Conservation (phyloP, 2,329 filamentous ascomycete species). For the Diaporthe sp. region DNA sequence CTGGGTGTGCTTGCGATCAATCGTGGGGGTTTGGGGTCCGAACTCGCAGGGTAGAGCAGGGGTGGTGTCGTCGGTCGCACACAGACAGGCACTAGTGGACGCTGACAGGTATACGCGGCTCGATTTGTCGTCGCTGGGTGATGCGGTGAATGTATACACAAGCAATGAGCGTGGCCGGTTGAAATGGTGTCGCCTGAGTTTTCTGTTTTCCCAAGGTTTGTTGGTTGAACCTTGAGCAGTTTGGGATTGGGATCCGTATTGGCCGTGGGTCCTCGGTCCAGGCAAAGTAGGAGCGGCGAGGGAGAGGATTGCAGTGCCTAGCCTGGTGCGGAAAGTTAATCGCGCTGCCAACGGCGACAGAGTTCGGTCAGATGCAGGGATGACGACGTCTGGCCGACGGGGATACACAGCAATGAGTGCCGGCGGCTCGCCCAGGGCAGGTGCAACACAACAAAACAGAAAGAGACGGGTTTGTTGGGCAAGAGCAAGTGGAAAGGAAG, state of each 20-base stretch:
- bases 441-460: background rate
- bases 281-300: slow-evolving; percentile 6
- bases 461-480: background rate
- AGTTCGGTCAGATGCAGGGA: slow-evolving; percentile 1
- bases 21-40: slow-evolving; percentile 17
- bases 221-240: slow-evolving; percentile 2
- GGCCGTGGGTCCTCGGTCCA: background rate
- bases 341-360: slow-evolving; percentile 14
- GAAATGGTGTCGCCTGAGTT: background rate
- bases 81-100: slow-evolving; percentile 6
- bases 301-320: slow-evolving; percentile 4
- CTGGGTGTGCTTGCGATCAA: background rate
- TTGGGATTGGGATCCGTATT: background rate
- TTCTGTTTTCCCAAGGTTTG: slow-evolving; percentile 13
- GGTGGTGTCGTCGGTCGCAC: slow-evolving; percentile 6
- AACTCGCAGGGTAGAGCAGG: slow-evolving; percentile 1
- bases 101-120: background rate
- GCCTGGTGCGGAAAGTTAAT: background rate
- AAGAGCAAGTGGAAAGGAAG: background rate
- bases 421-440: background rate
- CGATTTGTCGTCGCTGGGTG: background rate
- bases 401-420: background rate
- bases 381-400: background rate
- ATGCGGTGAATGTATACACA: background rate
- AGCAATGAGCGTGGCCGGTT: background rate